Evolutionary conservation across 345 rosid species (phyloP), one percentile per base, ranked within the genome.

Genomic region (Gossypioides kirkii): DNA sequence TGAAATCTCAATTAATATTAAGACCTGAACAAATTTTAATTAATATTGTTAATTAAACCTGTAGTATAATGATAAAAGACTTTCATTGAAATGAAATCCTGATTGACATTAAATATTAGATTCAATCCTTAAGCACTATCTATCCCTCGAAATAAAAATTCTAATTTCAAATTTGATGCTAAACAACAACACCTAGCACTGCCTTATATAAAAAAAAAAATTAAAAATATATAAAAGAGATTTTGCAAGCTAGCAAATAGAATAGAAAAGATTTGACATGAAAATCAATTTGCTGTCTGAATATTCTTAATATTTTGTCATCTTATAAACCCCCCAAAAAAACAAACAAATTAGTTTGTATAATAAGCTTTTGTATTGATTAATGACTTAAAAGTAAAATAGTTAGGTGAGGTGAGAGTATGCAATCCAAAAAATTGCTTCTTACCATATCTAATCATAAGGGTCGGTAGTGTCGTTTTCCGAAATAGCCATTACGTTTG

Each of bases 391-490:
- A 5, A 67, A 46, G 16, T 20, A 54, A 10, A 22, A n/a, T 3
- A 23, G 16, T 68, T 47, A 9, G 59, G 72, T 17, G 23, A 25
- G 0, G 41, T 45, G 6, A 9, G 56, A 25, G 56, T 16, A 25
- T 25, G 49, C 36, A 47, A 47, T 49, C 58, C 41, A 16, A 49
- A 6, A 67, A 67, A 47, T 47, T 47, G 71, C 58, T 47, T n/a
- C 56, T 25, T 2, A 68, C 72, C 59, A 68, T 68, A 17, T 49
- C 45, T 43, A 68, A 68, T 68, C 72, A 68, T 68, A 68, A 32
- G 59, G 72, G 25, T 68, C 49, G 72, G 58, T 68, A 14, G 59
- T 28, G 72, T 68, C 72, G 59, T 68, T 49, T 68, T 68, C 38
- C 7, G 14, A 16, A 25, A 1, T 17, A 0, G 16, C 59, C 10